Evolutionary conservation across 164 flowering plant species (phyloP).

Genomic region (Hamamelis virginiana): DNA sequence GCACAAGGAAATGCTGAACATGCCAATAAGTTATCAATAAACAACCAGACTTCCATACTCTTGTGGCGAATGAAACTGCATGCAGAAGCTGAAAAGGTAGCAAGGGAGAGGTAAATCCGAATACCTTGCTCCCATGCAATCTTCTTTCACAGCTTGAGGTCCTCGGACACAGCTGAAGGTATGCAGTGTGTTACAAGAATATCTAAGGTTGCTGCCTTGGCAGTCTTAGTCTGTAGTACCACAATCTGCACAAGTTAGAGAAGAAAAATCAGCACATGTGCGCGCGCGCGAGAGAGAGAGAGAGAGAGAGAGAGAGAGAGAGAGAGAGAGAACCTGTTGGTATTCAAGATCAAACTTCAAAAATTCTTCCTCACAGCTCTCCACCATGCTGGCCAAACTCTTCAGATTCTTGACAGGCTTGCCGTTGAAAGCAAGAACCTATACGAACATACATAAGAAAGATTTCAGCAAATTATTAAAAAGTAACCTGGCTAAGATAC

Average conservation of each 20-base stretch:
- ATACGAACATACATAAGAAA: conserved; percentile 4
- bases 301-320: conserved; percentile 11
- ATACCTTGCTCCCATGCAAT: not conserved
- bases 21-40: not conserved
- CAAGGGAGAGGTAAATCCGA: not conserved
- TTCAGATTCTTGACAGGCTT: conserved; percentile 81
- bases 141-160: conserved; percentile 59
- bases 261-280: not conserved
- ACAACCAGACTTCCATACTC: too few species aligned
- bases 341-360: conserved; percentile 82
- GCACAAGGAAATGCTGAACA: not conserved
- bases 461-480: not conserved
- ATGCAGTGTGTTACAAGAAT: conserved; percentile 87
- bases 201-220: conserved; percentile 86
- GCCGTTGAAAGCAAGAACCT: conserved; percentile 83
- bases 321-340: conserved; percentile 55
- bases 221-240: conserved; percentile 71
- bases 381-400: conserved; percentile 78
- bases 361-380: conserved; percentile 64
- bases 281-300: not conserved
- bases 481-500: not conserved
- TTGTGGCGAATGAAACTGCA: too few species aligned
- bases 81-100: not conserved
- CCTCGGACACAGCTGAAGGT: conserved; percentile 92
- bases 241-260: conserved; percentile 51